Conservation (phyloP, 73 alveolate genomes). For the Tetrahymena elliotti region DNA sequence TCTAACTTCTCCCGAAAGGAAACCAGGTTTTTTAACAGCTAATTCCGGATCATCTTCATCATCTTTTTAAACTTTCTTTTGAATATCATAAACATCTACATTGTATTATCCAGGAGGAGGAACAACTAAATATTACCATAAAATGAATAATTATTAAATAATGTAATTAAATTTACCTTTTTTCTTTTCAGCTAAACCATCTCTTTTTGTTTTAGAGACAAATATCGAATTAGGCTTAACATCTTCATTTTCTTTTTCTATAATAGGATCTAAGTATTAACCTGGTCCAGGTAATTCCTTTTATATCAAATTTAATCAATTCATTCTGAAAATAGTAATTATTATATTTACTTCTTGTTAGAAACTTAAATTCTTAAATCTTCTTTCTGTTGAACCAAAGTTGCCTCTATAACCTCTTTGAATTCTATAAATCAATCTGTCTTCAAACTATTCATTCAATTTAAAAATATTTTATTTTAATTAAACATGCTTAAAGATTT, state of each 20-base stretch:
- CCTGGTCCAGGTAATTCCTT: conserved; percentile 25
- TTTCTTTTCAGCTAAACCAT: neutral
- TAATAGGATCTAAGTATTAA: neutral
- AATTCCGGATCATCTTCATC: conserved; percentile 28
- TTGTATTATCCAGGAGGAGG: conserved; percentile 37
- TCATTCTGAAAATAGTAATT: neutral
- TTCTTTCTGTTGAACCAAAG: conserved; percentile 8
- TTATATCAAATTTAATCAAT: neutral
- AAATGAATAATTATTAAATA: neutral
- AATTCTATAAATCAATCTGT: conserved; percentile 1
- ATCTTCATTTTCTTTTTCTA: conserved; percentile 1
- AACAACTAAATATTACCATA: neutral
- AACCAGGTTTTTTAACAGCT: conserved; percentile 27
- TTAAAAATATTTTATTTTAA: no score
- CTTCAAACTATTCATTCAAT: neutral
- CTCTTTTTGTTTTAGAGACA: conserved; percentile 1
- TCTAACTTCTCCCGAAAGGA: conserved; percentile 17
- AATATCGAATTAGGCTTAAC: neutral
- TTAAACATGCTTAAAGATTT: no score
- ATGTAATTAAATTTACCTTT: neutral
- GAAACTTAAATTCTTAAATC: neutral
- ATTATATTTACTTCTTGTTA: neutral
- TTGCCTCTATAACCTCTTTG: conserved; percentile 7
- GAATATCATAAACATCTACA: neutral
- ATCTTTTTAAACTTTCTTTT: neutral